These are phyloP conservation scores for Aristolochia fimbriata DNA, from an alignment of 164 flowering plant genomes.

Conservation along the genomic window DNA sequence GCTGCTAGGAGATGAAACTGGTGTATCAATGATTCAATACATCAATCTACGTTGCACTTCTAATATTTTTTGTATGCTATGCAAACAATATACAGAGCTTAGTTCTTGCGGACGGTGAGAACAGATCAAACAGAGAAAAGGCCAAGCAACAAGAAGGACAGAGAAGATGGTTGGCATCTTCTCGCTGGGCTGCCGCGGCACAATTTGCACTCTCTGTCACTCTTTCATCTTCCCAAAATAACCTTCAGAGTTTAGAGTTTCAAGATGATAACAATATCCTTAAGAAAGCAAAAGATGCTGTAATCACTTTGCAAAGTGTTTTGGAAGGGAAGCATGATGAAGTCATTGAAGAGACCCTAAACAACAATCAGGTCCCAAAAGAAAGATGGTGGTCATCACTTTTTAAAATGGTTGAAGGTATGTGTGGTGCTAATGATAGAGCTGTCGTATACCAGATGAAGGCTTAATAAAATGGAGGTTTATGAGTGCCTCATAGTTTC, in stretches of 20 bases:
- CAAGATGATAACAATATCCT: slow-evolving; percentile 66
- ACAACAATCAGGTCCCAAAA: slow-evolving; percentile 47
- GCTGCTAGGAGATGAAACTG: not conserved
- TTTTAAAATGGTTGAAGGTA: slow-evolving; percentile 93
- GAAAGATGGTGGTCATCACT: slow-evolving; percentile 98
- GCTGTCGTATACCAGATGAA: no score
- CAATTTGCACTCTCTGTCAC: slow-evolving; percentile 81
- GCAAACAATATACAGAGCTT: slow-evolving; percentile 23
- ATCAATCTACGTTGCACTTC: not conserved
- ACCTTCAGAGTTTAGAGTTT: slow-evolving; percentile 62
- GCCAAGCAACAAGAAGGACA: slow-evolving; percentile 41
- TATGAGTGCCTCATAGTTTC: no score
- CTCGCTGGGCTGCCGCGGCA: slow-evolving; percentile 96
- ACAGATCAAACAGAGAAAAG: slow-evolving; percentile 28
- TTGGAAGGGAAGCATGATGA: slow-evolving; percentile 84
- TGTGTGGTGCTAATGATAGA: not conserved
- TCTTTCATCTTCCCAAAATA: slow-evolving; percentile 82
- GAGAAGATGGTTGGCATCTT: slow-evolving; percentile 84
- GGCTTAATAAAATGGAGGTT: no score
- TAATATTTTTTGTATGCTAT: not conserved
- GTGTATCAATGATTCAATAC: not conserved
- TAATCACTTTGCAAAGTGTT: slow-evolving; percentile 67
- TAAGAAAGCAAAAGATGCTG: slow-evolving; percentile 78
- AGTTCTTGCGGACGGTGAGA: slow-evolving; percentile 48
- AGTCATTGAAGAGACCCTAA: slow-evolving; percentile 64